A percentile compares a stretch with the other conserved stretches of the same genome.
Evolutionary conservation across 2,329 filamentous ascomycete species (phyloP).

Genomic region (Colletotrichum caudatum): DNA sequence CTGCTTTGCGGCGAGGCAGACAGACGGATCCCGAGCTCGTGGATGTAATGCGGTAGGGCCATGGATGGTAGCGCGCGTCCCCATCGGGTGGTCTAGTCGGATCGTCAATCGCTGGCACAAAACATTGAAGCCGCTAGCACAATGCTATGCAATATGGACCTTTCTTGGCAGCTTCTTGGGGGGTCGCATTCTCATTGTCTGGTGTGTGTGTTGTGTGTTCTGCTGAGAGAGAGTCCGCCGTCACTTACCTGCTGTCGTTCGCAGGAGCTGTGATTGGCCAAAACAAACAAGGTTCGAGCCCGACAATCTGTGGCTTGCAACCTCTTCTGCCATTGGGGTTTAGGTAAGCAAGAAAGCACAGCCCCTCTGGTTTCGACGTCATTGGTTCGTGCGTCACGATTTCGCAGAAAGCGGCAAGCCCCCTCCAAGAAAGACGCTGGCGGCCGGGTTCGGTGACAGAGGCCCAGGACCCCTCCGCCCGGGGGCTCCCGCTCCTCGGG

Average conservation of each 20-base stretch:
- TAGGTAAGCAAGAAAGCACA: too few relatives aligned
- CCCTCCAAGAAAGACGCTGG: not conserved
- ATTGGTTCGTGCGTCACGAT: too few relatives aligned
- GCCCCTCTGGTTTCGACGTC: too few relatives aligned
- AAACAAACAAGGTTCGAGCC: not conserved
- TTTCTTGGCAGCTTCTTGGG: constrained; percentile 36
- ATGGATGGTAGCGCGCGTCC: not conserved
- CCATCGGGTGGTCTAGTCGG: not conserved
- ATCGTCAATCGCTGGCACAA: not conserved
- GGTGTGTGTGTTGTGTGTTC: not conserved
- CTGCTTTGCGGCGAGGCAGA: not conserved
- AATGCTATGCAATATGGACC: not conserved
- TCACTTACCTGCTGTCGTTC: constrained; percentile 17
- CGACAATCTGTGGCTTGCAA: not conserved
- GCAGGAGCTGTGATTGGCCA: constrained; percentile 19
- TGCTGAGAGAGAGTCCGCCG: not conserved
- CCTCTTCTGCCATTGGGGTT: not conserved
- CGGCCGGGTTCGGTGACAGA: constrained; percentile 14
- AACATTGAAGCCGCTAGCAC: not conserved
- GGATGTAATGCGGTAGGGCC: not conserved
- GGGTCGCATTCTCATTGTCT: not conserved
- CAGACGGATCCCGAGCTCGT: not conserved
- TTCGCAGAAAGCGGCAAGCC: too few relatives aligned
- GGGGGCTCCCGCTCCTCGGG: constrained; percentile 27
- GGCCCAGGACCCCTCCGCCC: constrained; percentile 17